Base-by-base conservation (phyloP, 106 monocot species). In the Allium fistulosum region DNA sequence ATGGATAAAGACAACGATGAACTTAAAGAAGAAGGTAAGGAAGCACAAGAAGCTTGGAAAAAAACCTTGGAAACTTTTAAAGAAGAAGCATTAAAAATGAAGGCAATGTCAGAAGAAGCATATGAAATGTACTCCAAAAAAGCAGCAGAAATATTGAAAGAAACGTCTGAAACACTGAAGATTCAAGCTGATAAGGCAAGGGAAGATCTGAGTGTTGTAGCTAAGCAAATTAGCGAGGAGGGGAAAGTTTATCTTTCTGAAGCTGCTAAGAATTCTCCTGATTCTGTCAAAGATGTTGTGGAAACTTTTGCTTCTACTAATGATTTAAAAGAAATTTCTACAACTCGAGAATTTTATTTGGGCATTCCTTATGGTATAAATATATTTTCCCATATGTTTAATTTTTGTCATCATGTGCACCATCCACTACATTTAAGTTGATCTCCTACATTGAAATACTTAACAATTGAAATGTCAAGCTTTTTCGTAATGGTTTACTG, bases 301-400 rank as follows among this genome's bases (percentile, higher is more conserved):
- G 88, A 80, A 55, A 74, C 78, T 51, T 92, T 84, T 71, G 73
- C 78, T 46, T 69, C 77, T 16, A 37, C 75, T 57, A 59, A 66
- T 72, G 80, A 87, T 8, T 72, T 92, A 65, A 97, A 77, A 66
- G 76, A 78, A 12, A 11, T 80, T 8, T 84, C 83, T 60, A 59
- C 71, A 46, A 64, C 82, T 49, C 68, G 74, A 56, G 96, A 97
- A 69, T 97, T 79, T 75, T 68, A 97, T 51, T 59, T 97, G 60
- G 96, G 92, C 18, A 83, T 97, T 77, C 84, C 87, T 10, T 97
- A 89, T 71, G 96, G 96, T 97, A 92, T 62, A 71, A 55, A 53
- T 70, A 11, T 37, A 27, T 26, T 52, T 37, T 37, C 37, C 37
- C 37, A 37, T 37, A 37, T 37, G 37, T 37, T 37, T 37, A 37